Percentiles rank a stretch among this genome's conserved stretches.
Conservation (phyloP, 495 filamentous ascomycete genomes). For the Hypoxylon trugodes region DNA sequence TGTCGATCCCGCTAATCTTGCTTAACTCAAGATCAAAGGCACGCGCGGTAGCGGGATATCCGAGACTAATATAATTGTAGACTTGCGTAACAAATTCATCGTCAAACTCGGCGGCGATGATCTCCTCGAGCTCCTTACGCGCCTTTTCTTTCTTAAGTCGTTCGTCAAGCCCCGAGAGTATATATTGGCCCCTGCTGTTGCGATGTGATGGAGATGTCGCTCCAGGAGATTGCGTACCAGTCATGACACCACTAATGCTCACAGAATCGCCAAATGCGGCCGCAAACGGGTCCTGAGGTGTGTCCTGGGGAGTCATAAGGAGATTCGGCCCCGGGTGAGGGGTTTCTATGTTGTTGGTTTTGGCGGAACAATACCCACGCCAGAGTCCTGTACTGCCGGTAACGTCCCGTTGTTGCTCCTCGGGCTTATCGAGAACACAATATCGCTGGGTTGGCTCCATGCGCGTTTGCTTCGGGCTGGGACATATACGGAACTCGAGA, state of each 20-base stretch:
- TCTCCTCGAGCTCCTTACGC: slow-evolving; percentile 57
- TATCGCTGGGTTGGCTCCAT: slow-evolving; percentile 66
- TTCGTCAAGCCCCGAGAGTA: slow-evolving; percentile 60
- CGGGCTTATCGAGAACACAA: slow-evolving; percentile 50
- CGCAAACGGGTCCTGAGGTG: slow-evolving; percentile 49
- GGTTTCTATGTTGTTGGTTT: slow-evolving; percentile 49
- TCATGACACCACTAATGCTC: slow-evolving; percentile 32
- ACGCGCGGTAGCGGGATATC: slow-evolving; percentile 84
- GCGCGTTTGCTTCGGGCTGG: slow-evolving; percentile 80
- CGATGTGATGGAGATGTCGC: slow-evolving; percentile 30
- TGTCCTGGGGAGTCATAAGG: slow-evolving; percentile 49
- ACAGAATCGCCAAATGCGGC: slow-evolving; percentile 44
- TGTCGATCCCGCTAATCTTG: slow-evolving; percentile 73
- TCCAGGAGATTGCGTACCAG: slow-evolving; percentile 26
- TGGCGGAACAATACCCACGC: slow-evolving; percentile 69
- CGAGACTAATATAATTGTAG: slow-evolving; percentile 93
- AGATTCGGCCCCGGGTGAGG: slow-evolving; percentile 49
- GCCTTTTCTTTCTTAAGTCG: slow-evolving; percentile 58
- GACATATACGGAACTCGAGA: slow-evolving; percentile 76
- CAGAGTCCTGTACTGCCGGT: slow-evolving; percentile 65
- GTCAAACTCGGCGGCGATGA: slow-evolving; percentile 72
- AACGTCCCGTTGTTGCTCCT: slow-evolving; percentile 59
- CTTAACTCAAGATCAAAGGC: slow-evolving; percentile 83
- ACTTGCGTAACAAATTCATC: slow-evolving; percentile 93
- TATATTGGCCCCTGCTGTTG: slow-evolving; percentile 51